Base-by-base conservation (phyloP, 306 rosid genomes). In the Prinsepia uniflora region DNA sequence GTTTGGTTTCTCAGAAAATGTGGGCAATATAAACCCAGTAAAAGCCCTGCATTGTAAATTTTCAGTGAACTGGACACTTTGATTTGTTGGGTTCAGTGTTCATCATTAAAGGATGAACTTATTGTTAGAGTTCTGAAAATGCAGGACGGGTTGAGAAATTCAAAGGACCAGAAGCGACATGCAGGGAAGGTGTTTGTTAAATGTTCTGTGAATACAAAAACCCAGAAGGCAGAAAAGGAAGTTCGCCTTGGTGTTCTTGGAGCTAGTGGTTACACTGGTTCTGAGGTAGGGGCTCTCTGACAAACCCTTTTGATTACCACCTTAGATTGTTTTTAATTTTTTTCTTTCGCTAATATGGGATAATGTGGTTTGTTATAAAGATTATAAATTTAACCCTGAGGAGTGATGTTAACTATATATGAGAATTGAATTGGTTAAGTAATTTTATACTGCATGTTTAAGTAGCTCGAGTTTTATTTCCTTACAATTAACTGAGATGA, bases 201-300 rank as follows among this genome's bases (percentile, higher is more conserved):
- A 79, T 87, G 97, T 86, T 84, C 82, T 0, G 66, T 76, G 72
- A 87, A 75, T 63, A 34, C 82, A 48, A 80, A 74, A 55, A 46
- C 72, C 34, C 72, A 77, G 45, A 73, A 83, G 52, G 69, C 90
- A 40, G 82, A 83, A 24, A 87, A 85, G 61, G 72, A 81, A 39
- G 85, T 88, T 80, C 86, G 96, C 36, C 83, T 93, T 81, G 98
- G 94, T 69, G 92, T 93, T 84, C 97, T 93, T 81, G 97, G 98
- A 75, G 98, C 98, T 44, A 90, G 98, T 88, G 98, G 98, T 72
- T 93, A 93, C 83, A 93, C 98, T 61, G 97, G 97, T 77, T 82
- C 97, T 72, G 98, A 93, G 97, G 98, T 93, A 79, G 50, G 11
- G 50, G 50, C 50, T 46, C 50, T 10, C 50, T 46, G 50, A 46